phyloP scores from a whole-genome alignment of 2,329 filamentous ascomycete genomes.

The Lojkania enalia region DNA sequence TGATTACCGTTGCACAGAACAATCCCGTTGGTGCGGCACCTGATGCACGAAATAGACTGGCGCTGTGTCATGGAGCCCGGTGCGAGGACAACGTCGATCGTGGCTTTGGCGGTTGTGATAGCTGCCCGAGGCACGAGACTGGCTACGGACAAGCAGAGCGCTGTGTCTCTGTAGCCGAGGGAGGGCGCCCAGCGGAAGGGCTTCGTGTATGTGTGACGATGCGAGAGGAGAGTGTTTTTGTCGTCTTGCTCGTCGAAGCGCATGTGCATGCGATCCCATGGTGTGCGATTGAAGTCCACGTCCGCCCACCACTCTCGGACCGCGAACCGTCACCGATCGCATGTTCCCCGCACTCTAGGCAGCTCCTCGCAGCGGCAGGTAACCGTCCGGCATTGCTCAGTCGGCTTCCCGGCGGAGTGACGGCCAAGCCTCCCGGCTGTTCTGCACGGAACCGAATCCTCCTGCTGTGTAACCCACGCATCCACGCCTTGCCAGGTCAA shows the following conservation, averaged over 20 bases:
- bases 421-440: constrained; percentile 22
- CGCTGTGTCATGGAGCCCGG: constrained; percentile 14
- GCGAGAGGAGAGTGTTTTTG: no score
- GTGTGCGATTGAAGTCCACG: no score
- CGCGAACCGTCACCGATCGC: no score
- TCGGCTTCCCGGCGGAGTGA: constrained; percentile 18
- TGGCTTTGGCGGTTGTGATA: constrained; percentile 5
- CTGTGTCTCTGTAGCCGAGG: no score
- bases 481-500: constrained; percentile 33
- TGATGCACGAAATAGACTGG: constrained; percentile 25
- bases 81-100: constrained; percentile 9
- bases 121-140: neutral
- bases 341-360: no score
- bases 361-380: no score
- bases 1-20: constrained; percentile 21
- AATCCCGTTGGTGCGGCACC: constrained; percentile 10
- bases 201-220: no score
- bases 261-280: no score
- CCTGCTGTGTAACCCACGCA: constrained; percentile 40
- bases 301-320: no score
- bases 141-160: no score
- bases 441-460: constrained; percentile 24
- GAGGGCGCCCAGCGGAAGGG: no score
- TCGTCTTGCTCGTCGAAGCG: no score
- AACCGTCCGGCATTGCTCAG: neutral